phyloP scores from a whole-genome alignment of 495 filamentous ascomycete species.

The Aspergillus wentii region DNA sequence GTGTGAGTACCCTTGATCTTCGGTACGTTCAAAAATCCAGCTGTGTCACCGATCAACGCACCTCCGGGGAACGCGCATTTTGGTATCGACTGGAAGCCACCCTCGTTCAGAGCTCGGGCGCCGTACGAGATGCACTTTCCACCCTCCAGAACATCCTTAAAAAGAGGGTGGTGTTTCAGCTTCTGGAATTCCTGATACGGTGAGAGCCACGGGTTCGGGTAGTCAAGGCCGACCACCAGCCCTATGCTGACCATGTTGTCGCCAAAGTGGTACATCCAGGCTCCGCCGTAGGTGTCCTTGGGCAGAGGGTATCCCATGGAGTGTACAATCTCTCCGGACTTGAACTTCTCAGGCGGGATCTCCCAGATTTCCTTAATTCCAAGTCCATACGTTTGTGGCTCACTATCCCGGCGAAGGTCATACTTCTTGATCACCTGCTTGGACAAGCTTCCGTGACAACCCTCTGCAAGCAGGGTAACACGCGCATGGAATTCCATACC shows the following conservation, averaged over 20 bases:
- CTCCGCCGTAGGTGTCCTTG: constrained; percentile 87
- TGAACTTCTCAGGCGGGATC: constrained; percentile 87
- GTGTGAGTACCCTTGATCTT: constrained; percentile 99
- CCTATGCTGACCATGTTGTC: constrained; percentile 95
- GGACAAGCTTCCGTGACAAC: constrained; percentile 91
- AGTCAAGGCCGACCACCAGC: constrained; percentile 91
- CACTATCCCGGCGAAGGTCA: constrained; percentile 81
- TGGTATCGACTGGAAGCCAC: constrained; percentile 95
- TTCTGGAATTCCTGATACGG: constrained; percentile 98
- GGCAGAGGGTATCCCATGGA: constrained; percentile 92
- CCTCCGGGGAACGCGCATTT: constrained; percentile 95
- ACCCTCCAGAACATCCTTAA: constrained; percentile 74
- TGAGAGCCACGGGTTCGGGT: constrained; percentile 92
- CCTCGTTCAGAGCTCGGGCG: constrained; percentile 88
- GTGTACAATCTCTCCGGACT: constrained; percentile 78
- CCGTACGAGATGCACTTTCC: constrained; percentile 98
- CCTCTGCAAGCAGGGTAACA: constrained; percentile 90
- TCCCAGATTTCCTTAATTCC: constrained; percentile 98
- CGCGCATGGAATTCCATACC: constrained; percentile 99
- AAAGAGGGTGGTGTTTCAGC: constrained; percentile 94
- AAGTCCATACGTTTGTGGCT: constrained; percentile 91
- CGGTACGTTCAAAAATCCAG: constrained; percentile 95
- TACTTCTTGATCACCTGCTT: constrained; percentile 97
- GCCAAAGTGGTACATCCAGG: constrained; percentile 98
- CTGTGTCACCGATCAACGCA: constrained; percentile 92